Evolutionary conservation across 495 filamentous ascomycete species (phyloP).

Genomic region (Hyaloscypha finlandica): DNA sequence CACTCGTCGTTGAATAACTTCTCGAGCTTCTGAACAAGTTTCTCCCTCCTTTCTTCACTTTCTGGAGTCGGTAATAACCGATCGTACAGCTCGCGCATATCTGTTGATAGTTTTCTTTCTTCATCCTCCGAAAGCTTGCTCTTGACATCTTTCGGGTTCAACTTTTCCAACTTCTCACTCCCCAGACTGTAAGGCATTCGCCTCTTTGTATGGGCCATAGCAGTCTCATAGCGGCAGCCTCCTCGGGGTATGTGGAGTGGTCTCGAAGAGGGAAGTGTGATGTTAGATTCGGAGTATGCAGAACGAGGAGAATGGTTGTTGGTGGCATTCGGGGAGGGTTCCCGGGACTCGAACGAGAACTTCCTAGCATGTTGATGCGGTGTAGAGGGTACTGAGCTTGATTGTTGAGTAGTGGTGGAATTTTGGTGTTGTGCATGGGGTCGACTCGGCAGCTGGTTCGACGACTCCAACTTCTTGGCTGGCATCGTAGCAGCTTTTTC

Average conservation of each 20-base stretch:
- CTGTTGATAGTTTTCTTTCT: constrained; percentile 73
- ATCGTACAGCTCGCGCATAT: constrained; percentile 83
- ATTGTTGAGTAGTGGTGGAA: constrained; percentile 56
- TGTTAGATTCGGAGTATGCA: constrained; percentile 83
- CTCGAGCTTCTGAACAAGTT: constrained; percentile 83
- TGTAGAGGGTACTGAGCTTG: constrained; percentile 91
- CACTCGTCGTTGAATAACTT: constrained; percentile 84
- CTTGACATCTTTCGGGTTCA: constrained; percentile 65
- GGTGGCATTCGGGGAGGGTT: constrained; percentile 78
- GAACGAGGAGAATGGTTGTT: constrained; percentile 85
- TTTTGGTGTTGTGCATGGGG: constrained; percentile 30
- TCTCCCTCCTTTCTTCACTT: constrained; percentile 71
- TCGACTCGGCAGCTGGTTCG: constrained; percentile 26
- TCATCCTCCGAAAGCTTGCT: constrained; percentile 70
- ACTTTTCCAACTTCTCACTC: constrained; percentile 67
- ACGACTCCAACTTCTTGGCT: constrained; percentile 42
- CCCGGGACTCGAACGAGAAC: constrained; percentile 79
- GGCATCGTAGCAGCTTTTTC: constrained; percentile 50
- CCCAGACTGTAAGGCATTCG: constrained; percentile 93
- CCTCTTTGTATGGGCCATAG: constrained; percentile 68
- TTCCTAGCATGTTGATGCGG: constrained; percentile 87
- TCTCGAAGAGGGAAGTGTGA: constrained; percentile 60
- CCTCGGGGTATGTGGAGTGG: constrained; percentile 50
- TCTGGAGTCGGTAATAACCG: constrained; percentile 79
- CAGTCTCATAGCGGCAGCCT: constrained; percentile 83